Base-by-base conservation (phyloP, 2,329 filamentous ascomycete species). In the Fusarium tanahbumbuense region DNA sequence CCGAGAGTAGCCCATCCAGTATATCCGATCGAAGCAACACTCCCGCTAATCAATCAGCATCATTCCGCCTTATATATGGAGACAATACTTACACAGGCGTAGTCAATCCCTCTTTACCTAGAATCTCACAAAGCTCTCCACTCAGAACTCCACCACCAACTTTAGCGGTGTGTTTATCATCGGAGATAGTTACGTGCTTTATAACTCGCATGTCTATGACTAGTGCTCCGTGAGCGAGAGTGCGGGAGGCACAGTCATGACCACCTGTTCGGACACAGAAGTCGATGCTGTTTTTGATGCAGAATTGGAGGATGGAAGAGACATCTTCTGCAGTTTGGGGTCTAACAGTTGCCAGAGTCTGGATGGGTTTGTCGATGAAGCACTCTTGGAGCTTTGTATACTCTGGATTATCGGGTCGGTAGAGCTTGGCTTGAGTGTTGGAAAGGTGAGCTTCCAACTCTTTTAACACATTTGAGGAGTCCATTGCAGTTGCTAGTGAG, bases 191-290 rank as follows among this genome's bases (percentile, higher is more conserved):
- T 15, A 66, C 56, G 8, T 59, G 34, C 1, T 66, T 61, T 13
- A 71, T 62, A 28, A 68, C 69, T 8, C 69, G 50, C 69, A 71
- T 63, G 10, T 71, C 68, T 8, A 71, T 71, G 1, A 62, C 48
- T 10, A 71, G 48, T 1, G 60, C 40, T 0, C 49, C 37, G 3
- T 68, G 3, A 0, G 48, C 60, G 3, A 68, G 42, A 5, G 45
- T 66, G 4, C 64, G 64, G 2, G 42, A 25, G 6, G 54, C 45
- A 4, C 56, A 65, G 15, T 71, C 64, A 6, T 71, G 60, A 0
- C 69, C 68, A 10, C 69, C 69, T 0, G 45, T 41, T 11, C 68
- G 41, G 0, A 71, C 15, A 3, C 23, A 37, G 9, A 71, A 66
- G 1, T 60, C 56, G 7, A 68, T 32, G 2, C 40, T 10, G 1